A percentile compares a stretch with the other conserved stretches of the same genome.
phyloP scores from a whole-genome alignment of 2,329 filamentous ascomycete species.

The Raffaelea albimanens region DNA sequence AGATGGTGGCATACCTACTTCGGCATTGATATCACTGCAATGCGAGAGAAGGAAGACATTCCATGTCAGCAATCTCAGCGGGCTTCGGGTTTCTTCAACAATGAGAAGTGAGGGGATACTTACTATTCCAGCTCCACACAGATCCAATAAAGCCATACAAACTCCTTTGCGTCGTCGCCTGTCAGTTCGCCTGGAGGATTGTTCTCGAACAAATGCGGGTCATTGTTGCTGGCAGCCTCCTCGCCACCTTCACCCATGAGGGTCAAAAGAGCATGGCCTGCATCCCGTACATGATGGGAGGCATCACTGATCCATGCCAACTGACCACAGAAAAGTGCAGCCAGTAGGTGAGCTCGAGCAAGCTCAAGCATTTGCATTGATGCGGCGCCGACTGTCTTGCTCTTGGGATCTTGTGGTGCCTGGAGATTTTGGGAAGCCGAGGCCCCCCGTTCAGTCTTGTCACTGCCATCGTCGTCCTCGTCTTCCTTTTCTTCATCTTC shows the following conservation, averaged over 20 bases:
- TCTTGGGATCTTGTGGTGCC: background rate
- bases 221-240: background rate
- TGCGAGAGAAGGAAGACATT: background rate
- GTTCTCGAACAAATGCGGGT: conserved; percentile 6
- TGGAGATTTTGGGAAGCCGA: background rate
- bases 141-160: conserved; percentile 11
- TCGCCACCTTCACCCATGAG: conserved; percentile 1
- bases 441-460: background rate
- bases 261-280: conserved; percentile 2
- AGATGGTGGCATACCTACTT: background rate
- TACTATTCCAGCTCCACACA: conserved; percentile 12
- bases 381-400: background rate
- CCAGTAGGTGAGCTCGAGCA: conserved; percentile 11
- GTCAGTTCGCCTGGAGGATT: conserved; percentile 1
- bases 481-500: background rate
- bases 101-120: background rate
- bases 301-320: conserved; percentile 8
- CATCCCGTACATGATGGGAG: conserved; percentile 5
- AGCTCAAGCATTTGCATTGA: conserved; percentile 6
- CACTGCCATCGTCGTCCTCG: too few species aligned
- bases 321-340: conserved; percentile 11
- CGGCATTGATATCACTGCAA: conserved; percentile 8
- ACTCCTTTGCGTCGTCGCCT: conserved; percentile 5
- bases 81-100: background rate
- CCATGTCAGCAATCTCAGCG: background rate